Conservation (phyloP, 768 basidiomycete species). For the Gymnopilus junonius region DNA sequence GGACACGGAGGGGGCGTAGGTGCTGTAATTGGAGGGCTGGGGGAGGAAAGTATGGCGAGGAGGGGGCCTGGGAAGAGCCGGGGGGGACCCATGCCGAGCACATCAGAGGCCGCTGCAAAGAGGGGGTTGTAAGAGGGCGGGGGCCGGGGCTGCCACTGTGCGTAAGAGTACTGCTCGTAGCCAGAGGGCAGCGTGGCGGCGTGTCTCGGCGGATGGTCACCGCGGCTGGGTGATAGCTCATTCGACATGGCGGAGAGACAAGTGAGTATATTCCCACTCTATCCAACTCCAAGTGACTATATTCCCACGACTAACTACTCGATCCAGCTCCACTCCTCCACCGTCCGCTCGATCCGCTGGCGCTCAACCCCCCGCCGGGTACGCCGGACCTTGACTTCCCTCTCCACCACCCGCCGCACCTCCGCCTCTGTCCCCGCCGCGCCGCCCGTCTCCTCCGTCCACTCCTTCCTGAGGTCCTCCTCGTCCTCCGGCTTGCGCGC, state of each 20-base stretch:
- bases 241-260: constrained; percentile 32
- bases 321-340: constrained; percentile 73
- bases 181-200: constrained; percentile 22
- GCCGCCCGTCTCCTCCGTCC: constrained; percentile 33
- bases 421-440: constrained; percentile 28
- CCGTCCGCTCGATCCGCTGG: constrained; percentile 68
- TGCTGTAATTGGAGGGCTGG: constrained; percentile 22
- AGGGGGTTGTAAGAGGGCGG: constrained; percentile 55
- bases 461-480: constrained; percentile 46
- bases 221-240: constrained; percentile 39
- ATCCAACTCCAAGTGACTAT: no score
- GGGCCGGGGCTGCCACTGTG: constrained; percentile 12
- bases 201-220: constrained; percentile 17
- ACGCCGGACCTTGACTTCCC: constrained; percentile 58
- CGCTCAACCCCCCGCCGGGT: constrained; percentile 64
- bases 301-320: constrained; percentile 9
- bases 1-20: constrained; percentile 29
- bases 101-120: constrained; percentile 79
- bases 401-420: constrained; percentile 43
- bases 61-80: constrained; percentile 32
- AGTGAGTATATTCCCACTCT: not conserved
- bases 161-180: not conserved
- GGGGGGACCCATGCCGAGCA: constrained; percentile 78
- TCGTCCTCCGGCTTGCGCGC: constrained; percentile 23
- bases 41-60: constrained; percentile 22